Evolutionary conservation across 352 stramenopile species (phyloP), one percentile per base, ranked within the genome.

Genomic region (Globisporangium middletonii): DNA sequence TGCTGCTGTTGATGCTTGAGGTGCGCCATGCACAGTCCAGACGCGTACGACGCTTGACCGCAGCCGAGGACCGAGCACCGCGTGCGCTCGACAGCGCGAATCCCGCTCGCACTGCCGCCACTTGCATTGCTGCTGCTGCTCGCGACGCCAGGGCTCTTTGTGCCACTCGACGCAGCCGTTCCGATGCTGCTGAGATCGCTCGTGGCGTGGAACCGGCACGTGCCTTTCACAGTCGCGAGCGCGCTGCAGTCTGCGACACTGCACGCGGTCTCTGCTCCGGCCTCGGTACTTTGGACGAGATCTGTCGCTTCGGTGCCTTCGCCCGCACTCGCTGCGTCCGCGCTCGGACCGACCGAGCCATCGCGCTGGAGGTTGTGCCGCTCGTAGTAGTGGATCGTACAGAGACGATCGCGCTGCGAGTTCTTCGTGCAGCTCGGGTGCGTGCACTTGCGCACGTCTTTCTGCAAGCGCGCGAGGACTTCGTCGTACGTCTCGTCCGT

Each of bases 361-460:
- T 76, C 65, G 4, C 65, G 72, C 60, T 74, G 55, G 43, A 79
- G 19, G 51, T 88, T 83, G 45, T 87, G 63, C 41, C 85, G 87
- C 51, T 92, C 79, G 38, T 80, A 87, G 55, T 89, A 92, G 54
- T 94, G 84, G 38, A 86, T 77, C 18, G 84, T 94, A 45, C 84
- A 94, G 8, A 94, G 67, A 30, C 84, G 77, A 68, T 94, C 84
- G 44, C 84, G 77, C 60, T 94, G 84, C 43, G 84, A 92, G 65
- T 94, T 94, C 65, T 92, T 94, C 37, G 80, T 88, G 50, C 84
- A 94, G 16, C 71, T 86, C 8, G 77, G 75, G 49, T 91, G 77
- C 1, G 84, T 89, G 55, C 84, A 94, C 11, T 73, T 77, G 16
- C 83, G 77, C 23, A 94, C 79, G 35, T 94, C 78, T 48, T 88